Conservation (phyloP, 2,329 filamentous ascomycete species). For the Fusarium keratoplasticum region DNA sequence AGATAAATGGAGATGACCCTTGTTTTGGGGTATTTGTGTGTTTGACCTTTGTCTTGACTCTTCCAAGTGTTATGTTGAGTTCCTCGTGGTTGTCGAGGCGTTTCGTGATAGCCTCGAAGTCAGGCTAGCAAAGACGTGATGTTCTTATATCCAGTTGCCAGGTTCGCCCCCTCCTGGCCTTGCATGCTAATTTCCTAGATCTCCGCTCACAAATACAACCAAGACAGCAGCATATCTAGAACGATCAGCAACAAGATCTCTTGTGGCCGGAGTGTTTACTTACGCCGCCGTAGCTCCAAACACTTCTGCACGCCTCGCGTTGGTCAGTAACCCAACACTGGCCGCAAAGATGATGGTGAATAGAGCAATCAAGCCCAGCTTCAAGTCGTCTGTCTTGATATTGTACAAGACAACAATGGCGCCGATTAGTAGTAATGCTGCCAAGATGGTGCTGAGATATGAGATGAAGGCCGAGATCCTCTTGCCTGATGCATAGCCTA, state of each 20-base stretch:
- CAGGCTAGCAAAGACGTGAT: no score
- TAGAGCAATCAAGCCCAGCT: conserved; percentile 14
- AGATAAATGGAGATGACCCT: not conserved
- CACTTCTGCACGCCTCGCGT: conserved; percentile 10
- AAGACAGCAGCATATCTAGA: conserved; percentile 3
- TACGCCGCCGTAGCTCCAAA: conserved; percentile 18
- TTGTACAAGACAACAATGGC: conserved; percentile 21
- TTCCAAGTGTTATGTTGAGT: not conserved
- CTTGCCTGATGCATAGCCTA: conserved; percentile 10
- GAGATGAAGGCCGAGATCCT: conserved; percentile 13
- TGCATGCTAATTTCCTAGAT: not conserved
- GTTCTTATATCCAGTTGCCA: no score
- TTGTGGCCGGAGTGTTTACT: not conserved
- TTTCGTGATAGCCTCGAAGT: no score
- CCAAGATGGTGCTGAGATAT: conserved; percentile 9
- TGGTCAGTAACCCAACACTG: conserved; percentile 12
- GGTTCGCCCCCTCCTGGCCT: no score
- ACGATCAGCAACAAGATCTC: not conserved
- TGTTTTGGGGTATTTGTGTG: not conserved
- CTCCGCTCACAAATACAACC: conserved; percentile 10
- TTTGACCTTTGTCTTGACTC: not conserved
- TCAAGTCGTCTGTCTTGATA: not conserved
- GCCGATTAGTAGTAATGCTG: conserved; percentile 12
- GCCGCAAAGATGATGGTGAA: conserved; percentile 14
- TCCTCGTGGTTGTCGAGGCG: not conserved